These are phyloP conservation scores for Haplosporangium gracile DNA, from an alignment of 192 early-diverging fungal genomes.

Conservation along the genomic window DNA sequence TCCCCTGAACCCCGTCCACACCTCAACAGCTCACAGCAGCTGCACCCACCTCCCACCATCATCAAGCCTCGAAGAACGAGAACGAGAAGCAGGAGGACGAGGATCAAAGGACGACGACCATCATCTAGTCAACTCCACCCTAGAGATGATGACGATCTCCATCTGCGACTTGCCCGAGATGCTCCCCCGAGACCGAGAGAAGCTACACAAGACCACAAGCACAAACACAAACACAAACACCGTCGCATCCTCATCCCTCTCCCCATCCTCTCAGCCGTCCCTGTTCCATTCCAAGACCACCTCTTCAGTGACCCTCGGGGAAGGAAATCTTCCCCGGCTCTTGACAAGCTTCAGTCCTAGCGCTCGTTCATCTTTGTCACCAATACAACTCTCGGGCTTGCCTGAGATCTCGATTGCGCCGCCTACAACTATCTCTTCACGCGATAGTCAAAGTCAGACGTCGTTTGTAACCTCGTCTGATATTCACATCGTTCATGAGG, in stretches of 20 bases:
- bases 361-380: background rate
- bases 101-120: background rate
- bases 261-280: background rate
- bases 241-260: background rate
- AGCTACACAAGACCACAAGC: background rate
- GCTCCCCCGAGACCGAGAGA: background rate
- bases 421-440: constrained; percentile 22
- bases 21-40: background rate
- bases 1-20: background rate
- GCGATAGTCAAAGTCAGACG: background rate
- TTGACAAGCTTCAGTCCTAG: background rate
- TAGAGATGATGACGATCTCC: constrained; percentile 9
- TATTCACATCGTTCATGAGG: background rate
- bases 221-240: too few species aligned
- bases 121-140: background rate
- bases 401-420: constrained; percentile 38
- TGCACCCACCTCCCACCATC: background rate
- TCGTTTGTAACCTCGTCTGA: background rate
- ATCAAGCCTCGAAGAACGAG: background rate
- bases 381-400: background rate
- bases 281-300: background rate
- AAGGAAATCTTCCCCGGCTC: background rate
- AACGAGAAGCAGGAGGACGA: background rate
- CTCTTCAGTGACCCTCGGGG: background rate
- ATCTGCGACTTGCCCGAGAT: constrained; percentile 28